A percentile compares a stretch with the other conserved stretches of the same genome.
Conservation (phyloP, 805 yeast genomes). For the Wickerhamiella occidentalis region DNA sequence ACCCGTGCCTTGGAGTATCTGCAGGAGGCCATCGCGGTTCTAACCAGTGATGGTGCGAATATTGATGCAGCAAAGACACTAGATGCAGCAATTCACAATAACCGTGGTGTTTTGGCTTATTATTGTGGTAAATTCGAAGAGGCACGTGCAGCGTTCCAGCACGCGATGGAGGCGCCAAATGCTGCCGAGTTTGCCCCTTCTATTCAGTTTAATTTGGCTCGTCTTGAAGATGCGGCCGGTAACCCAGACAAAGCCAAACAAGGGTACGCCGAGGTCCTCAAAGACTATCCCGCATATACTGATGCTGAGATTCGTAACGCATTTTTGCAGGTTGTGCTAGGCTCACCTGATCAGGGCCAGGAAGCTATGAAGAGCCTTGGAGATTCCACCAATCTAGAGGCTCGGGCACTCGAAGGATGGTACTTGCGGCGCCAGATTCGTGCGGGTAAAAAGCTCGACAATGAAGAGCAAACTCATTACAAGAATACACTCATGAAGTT, state of each 20-base stretch:
- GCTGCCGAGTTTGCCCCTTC: conserved; percentile 28
- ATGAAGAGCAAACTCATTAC: conserved; percentile 64
- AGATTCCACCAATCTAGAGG: conserved; percentile 56
- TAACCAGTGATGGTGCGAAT: conserved; percentile 24
- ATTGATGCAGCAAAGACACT: background rate
- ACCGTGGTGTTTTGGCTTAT: conserved; percentile 73
- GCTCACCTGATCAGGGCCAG: conserved; percentile 36
- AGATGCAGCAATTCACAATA: conserved; percentile 44
- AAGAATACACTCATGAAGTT: conserved; percentile 70
- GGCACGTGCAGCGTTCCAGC: conserved; percentile 44
- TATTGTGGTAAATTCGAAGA: conserved; percentile 46
- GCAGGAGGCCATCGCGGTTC: conserved; percentile 45
- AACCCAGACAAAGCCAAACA: conserved; percentile 30
- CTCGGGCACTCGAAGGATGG: conserved; percentile 91
- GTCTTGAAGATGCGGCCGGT: conserved; percentile 46
- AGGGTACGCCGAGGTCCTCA: conserved; percentile 46
- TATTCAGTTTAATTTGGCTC: conserved; percentile 61
- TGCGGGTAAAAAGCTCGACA: conserved; percentile 32
- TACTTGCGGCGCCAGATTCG: conserved; percentile 38
- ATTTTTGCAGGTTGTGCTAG: conserved; percentile 40
- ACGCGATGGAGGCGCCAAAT: conserved; percentile 30
- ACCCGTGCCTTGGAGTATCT: conserved; percentile 57
- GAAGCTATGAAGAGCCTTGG: conserved; percentile 39
- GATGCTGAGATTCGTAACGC: conserved; percentile 65
- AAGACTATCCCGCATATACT: conserved; percentile 52